Evolutionary conservation across 805 yeast species (phyloP), one percentile per base, ranked within the genome.

Genomic region (Starmerella apis): DNA sequence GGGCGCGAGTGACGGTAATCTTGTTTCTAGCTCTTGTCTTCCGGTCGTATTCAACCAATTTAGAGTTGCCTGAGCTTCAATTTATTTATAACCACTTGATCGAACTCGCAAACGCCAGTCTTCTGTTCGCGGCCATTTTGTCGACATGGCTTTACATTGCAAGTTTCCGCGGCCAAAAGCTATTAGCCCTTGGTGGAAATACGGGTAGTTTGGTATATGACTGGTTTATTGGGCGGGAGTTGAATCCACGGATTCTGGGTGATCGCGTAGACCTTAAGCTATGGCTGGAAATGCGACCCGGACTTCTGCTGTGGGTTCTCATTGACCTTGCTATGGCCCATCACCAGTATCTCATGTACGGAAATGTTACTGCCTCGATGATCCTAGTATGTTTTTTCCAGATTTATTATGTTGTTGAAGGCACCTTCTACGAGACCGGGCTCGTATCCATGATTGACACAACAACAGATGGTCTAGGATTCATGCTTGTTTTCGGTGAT

Each of bases 201-300:
- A 73, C 94, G 0, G 84, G 86, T 0, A 79, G 76, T 56, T 57
- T 67, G 0, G 58, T 90, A 9, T 90, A 84, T 63, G 96, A 92
- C 55, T 88, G 96, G 96, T 92, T 87, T 63, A 87, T 92, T 63
- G 98, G 98, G 27, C 79, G 98, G 53, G 97, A 90, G 68, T 72
- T 92, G 62, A 92, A 92, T 64, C 98, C 97, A 24, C 74, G 97
- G 59, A 70, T 85, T 51, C 23, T 41, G 24, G 33, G 44, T 23
- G 92, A 94, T 1, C 61, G 75, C 0, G 78, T 88, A 73, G 98
- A 92, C 64, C 79, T 92, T 65, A 92, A 92, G 68, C 67, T 87
- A 58, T 92, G 84, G 61, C 85, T 95, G 66, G 98, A 92, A 66
- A 75, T 92, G 65, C 79, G 95, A 61, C 98, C 98, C 1, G 98